These are phyloP conservation scores for Buddleja alternifolia DNA, from an alignment of 257 asterid genomes.

Conservation along the genomic window DNA sequence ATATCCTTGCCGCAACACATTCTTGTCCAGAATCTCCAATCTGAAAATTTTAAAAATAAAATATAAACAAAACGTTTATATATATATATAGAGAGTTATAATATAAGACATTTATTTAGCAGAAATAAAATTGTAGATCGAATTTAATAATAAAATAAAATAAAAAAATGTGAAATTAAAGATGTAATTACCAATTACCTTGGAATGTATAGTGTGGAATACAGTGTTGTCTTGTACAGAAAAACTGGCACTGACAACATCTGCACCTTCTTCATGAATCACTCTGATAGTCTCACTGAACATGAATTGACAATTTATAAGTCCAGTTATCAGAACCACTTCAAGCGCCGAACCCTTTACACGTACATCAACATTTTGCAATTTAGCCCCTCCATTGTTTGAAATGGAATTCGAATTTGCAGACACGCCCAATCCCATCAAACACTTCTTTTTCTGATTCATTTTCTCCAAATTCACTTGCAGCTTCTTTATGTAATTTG, in stretches of 20 bases:
- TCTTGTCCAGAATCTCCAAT: constrained; percentile 42
- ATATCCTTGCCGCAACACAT: constrained; percentile 45
- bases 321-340: constrained; percentile 52
- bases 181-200: constrained; percentile 38
- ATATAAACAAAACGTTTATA: not conserved
- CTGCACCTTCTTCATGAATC: constrained; percentile 67
- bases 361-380: constrained; percentile 58
- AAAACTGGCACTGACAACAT: constrained; percentile 54
- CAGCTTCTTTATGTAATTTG: constrained; percentile 56
- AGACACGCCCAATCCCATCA: not conserved
- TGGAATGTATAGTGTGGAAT: constrained; percentile 67
- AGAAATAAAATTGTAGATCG: not conserved
- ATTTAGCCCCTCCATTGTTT: constrained; percentile 9
- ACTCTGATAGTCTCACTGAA: constrained; percentile 49
- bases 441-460: constrained; percentile 55
- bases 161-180: too few relatives aligned
- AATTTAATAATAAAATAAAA: too few relatives aligned
- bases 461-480: constrained; percentile 52
- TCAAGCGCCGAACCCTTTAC: constrained; percentile 49
- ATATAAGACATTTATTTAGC: too few relatives aligned
- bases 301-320: constrained; percentile 49
- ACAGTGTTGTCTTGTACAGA: constrained; percentile 34
- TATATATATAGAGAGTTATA: too few relatives aligned
- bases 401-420: constrained; percentile 17
- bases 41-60: constrained; percentile 27